A percentile compares a stretch with the other conserved stretches of the same genome.
Evolutionary conservation across 208 protist species (phyloP).

Genomic region (Tritrichomonas musculus): DNA sequence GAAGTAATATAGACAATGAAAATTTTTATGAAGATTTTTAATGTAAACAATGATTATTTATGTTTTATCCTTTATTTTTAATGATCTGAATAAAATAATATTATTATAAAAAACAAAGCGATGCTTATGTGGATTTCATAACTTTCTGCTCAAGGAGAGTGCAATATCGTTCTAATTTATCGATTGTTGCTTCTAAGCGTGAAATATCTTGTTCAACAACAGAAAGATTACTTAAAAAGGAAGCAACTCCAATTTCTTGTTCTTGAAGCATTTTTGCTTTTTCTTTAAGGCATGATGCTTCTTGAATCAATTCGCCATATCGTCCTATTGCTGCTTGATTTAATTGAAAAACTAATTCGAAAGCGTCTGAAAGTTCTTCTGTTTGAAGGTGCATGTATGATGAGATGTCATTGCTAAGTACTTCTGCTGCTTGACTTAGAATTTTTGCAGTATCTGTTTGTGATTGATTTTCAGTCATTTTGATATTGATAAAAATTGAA

Average conservation of each 20-base stretch:
- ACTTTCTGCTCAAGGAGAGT: neutral
- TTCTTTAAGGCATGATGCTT: neutral
- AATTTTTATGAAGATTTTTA: no score
- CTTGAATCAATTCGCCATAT: constrained; percentile 9
- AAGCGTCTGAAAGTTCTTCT: constrained; percentile 29
- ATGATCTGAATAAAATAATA: no score
- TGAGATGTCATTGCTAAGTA: neutral
- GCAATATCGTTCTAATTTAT: constrained; percentile 1
- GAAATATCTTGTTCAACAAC: constrained; percentile 28
- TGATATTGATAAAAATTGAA: neutral
- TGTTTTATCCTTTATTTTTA: no score
- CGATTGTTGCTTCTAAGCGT: neutral
- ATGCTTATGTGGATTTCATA: neutral
- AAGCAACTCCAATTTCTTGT: constrained; percentile 30
- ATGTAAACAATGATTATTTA: no score
- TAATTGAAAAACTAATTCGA: constrained; percentile 7
- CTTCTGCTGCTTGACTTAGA: neutral
- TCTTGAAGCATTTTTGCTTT: neutral
- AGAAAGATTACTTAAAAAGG: neutral
- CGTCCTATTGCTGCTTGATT: constrained; percentile 14
- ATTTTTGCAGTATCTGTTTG: neutral
- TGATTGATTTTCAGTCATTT: neutral
- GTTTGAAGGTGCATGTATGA: constrained; percentile 5
- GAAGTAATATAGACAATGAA: no score
- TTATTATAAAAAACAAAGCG: no score